Conservation (phyloP, 441 rosid genomes). For the Euphorbia schlechtendalii region DNA sequence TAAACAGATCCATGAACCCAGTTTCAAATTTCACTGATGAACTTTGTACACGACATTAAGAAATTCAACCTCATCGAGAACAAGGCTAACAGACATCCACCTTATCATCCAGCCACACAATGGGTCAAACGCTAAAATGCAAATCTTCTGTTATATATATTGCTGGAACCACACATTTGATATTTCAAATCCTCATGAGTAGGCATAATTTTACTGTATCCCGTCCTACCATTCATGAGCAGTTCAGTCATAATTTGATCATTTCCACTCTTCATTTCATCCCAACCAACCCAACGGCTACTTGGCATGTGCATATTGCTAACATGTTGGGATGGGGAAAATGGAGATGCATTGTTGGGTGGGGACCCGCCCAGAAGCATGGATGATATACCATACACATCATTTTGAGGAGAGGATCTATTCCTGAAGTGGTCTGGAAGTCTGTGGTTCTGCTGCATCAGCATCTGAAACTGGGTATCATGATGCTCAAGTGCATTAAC, state of each 20-base stretch:
- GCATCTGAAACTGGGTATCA: slow-evolving; percentile 51
- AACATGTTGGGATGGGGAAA: slow-evolving; percentile 48
- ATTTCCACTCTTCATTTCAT: slow-evolving; percentile 48
- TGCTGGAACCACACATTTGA: slow-evolving; percentile 32
- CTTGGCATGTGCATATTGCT: slow-evolving; percentile 47
- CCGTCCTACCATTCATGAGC: slow-evolving; percentile 59
- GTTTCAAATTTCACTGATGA: background rate
- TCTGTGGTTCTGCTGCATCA: slow-evolving; percentile 59
- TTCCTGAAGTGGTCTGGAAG: slow-evolving; percentile 37
- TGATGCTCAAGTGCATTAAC: slow-evolving; percentile 43
- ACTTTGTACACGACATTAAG: background rate
- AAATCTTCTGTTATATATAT: slow-evolving; percentile 37
- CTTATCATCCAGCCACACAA: background rate
- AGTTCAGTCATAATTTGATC: slow-evolving; percentile 49
- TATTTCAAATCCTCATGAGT: slow-evolving; percentile 33
- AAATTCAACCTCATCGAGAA: background rate
- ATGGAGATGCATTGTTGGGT: slow-evolving; percentile 39
- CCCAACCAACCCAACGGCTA: slow-evolving; percentile 78
- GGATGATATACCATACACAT: slow-evolving; percentile 46
- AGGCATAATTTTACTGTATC: slow-evolving; percentile 34
- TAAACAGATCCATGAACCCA: background rate
- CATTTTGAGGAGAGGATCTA: slow-evolving; percentile 37
- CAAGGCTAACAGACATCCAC: background rate
- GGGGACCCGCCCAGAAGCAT: slow-evolving; percentile 57
- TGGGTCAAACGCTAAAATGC: slow-evolving; percentile 28